Percentiles rank a stretch among this genome's conserved stretches.
Evolutionary conservation across 2,329 filamentous ascomycete genomes (phyloP).

Genomic region (Dryadomyces sulphureus): DNA sequence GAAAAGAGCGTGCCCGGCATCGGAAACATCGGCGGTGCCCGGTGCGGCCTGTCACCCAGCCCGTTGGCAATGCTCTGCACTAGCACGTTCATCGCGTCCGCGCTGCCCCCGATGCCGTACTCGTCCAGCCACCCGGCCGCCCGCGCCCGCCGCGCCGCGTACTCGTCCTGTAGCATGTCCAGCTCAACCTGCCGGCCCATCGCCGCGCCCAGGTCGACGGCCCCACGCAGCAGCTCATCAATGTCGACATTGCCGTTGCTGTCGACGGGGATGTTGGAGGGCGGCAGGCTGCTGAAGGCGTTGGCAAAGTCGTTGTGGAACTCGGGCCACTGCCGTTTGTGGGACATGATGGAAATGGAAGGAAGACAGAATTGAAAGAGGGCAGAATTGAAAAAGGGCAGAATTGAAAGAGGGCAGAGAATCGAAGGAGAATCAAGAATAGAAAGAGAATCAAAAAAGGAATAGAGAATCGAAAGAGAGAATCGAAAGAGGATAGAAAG

Average conservation of each 20-base stretch:
- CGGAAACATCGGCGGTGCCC: too few species aligned
- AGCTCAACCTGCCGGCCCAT: neutral
- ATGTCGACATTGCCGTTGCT: neutral
- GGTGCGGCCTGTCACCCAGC: too few species aligned
- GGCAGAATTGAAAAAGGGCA: neutral
- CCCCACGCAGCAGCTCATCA: neutral
- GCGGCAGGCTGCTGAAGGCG: neutral
- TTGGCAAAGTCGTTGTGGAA: too few species aligned
- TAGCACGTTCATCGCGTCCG: neutral
- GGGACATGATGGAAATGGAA: neutral
- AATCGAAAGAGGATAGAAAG: neutral
- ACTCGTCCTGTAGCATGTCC: neutral
- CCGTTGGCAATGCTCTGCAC: conserved; percentile 3
- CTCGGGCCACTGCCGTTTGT: neutral
- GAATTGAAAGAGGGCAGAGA: neutral
- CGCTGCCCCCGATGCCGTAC: neutral
- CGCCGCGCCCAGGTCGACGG: neutral
- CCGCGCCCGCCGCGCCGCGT: neutral
- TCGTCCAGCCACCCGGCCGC: neutral
- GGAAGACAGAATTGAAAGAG: too few species aligned
- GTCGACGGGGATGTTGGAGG: neutral
- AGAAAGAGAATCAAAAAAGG: neutral
- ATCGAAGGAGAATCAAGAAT: neutral
- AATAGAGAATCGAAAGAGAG: neutral
- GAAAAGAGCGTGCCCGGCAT: conserved; percentile 2